Evolutionary conservation across 768 basidiomycete genomes (phyloP), one percentile per base, ranked within the genome.

Genomic region (Candolleomyces eurysporus): DNA sequence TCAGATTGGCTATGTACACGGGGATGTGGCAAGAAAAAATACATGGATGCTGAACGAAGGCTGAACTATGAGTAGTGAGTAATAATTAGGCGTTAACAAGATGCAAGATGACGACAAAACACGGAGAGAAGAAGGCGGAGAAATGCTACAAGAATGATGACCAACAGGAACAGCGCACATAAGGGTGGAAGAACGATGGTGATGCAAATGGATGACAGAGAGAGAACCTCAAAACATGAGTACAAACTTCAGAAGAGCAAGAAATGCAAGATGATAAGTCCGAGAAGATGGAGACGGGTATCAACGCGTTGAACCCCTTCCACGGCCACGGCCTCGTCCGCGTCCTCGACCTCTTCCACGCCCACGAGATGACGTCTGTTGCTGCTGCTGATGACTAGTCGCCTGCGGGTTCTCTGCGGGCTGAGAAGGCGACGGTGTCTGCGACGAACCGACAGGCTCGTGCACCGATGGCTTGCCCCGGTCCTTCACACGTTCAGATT

Each of bases 301-400:
- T 11, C 22, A 54, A 31, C 21, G 13, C 2, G 58, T 55, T 63
- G 39, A 53, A 49, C 54, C 48, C 56, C 11, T 60, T 48, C 72
- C 72, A 26, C 68, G 69, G 9, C 73, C 72, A 48, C 69, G 66
- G 30, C 73, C 72, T 36, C 71, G 72, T 21, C 77, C 75, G 31
- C 77, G 72, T 11, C 81, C 78, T 42, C 80, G 72, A 50, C 75
- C 71, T 48, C 69, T 72, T 30, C 78, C 80, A 65, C 76, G 74
- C 19, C 67, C 67, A 55, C 61, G 63, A 60, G 59, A 65, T 62
- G 51, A 43, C 40, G 62, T 50, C 51, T 66, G 42, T 61, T 70
- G 62, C 17, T 51, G 60, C 48, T 57, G 54, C 45, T 52, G 49
- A 19, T 59, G 45, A 59, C 30, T 61, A 26, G 42, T 58, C 56